Evolutionary conservation across 1,284 basidiomycete genomes (phyloP).

Genomic region (Ganoderma lingzhi): DNA sequence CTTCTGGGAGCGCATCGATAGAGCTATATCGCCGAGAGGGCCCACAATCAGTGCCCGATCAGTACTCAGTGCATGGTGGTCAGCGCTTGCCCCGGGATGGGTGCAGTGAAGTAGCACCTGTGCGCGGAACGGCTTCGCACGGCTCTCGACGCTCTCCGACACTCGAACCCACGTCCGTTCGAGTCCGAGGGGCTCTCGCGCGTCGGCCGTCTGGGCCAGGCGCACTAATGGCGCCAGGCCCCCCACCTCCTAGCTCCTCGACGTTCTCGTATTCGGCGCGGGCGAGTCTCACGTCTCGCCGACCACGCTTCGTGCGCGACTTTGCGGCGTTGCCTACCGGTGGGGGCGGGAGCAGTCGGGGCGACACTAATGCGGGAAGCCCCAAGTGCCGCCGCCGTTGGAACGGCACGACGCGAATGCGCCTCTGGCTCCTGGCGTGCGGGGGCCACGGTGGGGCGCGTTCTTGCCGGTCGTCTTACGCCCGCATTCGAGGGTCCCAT

Average conservation of each 20-base stretch:
- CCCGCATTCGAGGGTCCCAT: slow-evolving; percentile 27
- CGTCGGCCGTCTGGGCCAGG: slow-evolving; percentile 8
- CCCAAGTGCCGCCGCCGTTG: slow-evolving; percentile 19
- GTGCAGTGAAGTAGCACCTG: slow-evolving; percentile 22
- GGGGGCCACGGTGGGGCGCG: slow-evolving; percentile 8
- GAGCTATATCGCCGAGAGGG: slow-evolving; percentile 24
- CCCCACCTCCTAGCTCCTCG: background rate
- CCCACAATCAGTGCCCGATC: slow-evolving; percentile 27
- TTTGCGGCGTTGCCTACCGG: slow-evolving; percentile 12
- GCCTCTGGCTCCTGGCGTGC: slow-evolving; percentile 5
- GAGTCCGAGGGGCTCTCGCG: background rate
- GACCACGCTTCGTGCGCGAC: slow-evolving; percentile 13
- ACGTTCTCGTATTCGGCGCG: background rate
- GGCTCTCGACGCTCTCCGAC: background rate
- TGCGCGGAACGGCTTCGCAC: slow-evolving; percentile 15
- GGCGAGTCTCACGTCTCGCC: slow-evolving; percentile 21
- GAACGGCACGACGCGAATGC: slow-evolving; percentile 12
- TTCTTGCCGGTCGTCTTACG: slow-evolving; percentile 26
- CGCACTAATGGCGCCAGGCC: slow-evolving; percentile 10
- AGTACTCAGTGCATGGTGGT: slow-evolving; percentile 13
- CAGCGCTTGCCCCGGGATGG: background rate
- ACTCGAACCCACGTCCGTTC: slow-evolving; percentile 10
- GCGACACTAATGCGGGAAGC: slow-evolving; percentile 22
- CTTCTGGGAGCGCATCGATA: slow-evolving; percentile 26
- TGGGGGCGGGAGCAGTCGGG: slow-evolving; percentile 19